phyloP scores from a whole-genome alignment of 2,329 filamentous ascomycete species.

The Penicillium sp. region DNA sequence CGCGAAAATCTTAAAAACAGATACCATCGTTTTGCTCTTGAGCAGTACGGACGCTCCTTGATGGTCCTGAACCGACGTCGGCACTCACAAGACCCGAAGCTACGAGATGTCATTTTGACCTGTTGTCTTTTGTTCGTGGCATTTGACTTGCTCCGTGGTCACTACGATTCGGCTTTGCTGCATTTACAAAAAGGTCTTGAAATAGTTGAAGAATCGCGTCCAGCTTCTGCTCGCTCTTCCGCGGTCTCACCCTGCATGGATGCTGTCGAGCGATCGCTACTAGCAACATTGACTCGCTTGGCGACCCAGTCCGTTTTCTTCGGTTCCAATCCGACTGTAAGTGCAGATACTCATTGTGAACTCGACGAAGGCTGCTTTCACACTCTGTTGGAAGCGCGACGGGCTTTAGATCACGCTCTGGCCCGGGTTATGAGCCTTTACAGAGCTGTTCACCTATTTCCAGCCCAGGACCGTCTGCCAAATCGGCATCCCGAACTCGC shows the following conservation, averaged over 20 bases:
- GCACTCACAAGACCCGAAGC: constrained; percentile 11
- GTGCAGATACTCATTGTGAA: too few relatives aligned
- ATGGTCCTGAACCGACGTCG: constrained; percentile 15
- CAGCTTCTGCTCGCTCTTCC: not conserved
- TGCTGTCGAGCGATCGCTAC: constrained; percentile 3
- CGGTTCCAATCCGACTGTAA: not conserved
- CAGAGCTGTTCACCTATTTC: not conserved
- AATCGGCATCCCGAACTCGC: not conserved
- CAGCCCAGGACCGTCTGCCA: not conserved
- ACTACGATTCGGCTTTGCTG: constrained; percentile 17
- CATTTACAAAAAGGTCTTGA: constrained; percentile 25
- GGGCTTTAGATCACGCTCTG: not conserved
- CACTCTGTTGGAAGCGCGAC: not conserved
- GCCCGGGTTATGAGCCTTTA: not conserved
- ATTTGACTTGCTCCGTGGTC: constrained; percentile 25
- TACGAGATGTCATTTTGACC: constrained; percentile 20
- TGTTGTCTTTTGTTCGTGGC: constrained; percentile 26
- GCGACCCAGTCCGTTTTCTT: constrained; percentile 13
- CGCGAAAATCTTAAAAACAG: constrained; percentile 1
- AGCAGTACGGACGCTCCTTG: constrained; percentile 24
- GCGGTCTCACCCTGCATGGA: not conserved
- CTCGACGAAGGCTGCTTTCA: not conserved
- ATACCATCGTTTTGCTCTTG: constrained; percentile 23
- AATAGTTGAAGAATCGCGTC: constrained; percentile 14
- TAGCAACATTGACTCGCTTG: constrained; percentile 10